Percentiles rank a stretch among this genome's conserved stretches.
Conservation (phyloP, 768 basidiomycete genomes). For the Neoboletus magnificus region DNA sequence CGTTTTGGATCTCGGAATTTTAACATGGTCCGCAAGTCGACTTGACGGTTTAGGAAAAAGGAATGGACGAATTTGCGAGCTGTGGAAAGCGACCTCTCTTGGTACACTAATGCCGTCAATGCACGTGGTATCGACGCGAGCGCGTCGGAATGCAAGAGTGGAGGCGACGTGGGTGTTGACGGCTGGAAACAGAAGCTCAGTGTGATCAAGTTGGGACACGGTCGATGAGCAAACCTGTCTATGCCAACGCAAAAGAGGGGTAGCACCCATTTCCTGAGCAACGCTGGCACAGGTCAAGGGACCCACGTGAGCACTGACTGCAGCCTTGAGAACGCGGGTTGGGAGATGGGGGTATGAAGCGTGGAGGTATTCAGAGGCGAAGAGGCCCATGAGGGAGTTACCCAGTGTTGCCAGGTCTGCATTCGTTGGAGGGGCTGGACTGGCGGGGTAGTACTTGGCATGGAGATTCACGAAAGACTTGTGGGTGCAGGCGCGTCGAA, state of each 20-base stretch:
- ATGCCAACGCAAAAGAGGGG: slow-evolving; percentile 78
- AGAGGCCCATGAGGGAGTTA: slow-evolving; percentile 86
- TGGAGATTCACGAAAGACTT: slow-evolving; percentile 60
- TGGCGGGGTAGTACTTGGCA: slow-evolving; percentile 53
- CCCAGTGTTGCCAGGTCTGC: slow-evolving; percentile 72
- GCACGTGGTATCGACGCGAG: slow-evolving; percentile 85
- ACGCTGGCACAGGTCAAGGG: slow-evolving; percentile 78
- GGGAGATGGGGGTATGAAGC: slow-evolving; percentile 86
- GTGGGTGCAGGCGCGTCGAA: slow-evolving; percentile 80
- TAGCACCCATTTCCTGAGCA: slow-evolving; percentile 81
- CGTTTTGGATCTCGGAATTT: slow-evolving; percentile 83
- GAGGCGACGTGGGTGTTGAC: slow-evolving; percentile 43
- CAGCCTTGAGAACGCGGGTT: slow-evolving; percentile 86
- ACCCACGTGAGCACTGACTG: slow-evolving; percentile 89
- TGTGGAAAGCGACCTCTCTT: slow-evolving; percentile 76
- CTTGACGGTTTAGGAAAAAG: slow-evolving; percentile 81
- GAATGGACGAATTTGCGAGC: slow-evolving; percentile 89
- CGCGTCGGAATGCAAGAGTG: slow-evolving; percentile 78
- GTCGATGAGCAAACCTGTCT: slow-evolving; percentile 49
- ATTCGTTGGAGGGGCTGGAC: slow-evolving; percentile 61
- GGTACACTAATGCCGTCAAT: slow-evolving; percentile 84
- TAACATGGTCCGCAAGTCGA: slow-evolving; percentile 76
- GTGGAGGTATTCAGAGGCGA: slow-evolving; percentile 80
- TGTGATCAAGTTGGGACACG: not conserved
- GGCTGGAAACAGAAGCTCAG: slow-evolving; percentile 36